These are phyloP conservation scores for Trichoderma erinaceum DNA, from an alignment of 495 filamentous ascomycete species.

Conservation along the genomic window DNA sequence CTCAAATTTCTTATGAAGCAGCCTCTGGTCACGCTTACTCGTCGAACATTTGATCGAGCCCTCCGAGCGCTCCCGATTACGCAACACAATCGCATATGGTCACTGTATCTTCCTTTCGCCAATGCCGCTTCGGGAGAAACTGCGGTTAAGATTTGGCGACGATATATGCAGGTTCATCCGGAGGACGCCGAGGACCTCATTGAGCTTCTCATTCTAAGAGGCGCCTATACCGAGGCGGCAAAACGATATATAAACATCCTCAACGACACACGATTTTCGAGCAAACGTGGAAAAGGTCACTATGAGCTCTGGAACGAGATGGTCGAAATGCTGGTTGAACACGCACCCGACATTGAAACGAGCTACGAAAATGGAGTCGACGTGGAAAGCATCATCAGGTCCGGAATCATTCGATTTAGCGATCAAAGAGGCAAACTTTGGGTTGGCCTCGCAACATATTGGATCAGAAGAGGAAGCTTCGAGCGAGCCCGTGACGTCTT, in stretches of 20 bases:
- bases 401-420: constrained; percentile 85
- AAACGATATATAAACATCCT: constrained; percentile 90
- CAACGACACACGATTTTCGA: constrained; percentile 85
- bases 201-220: constrained; percentile 73
- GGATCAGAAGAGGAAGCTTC: constrained; percentile 88
- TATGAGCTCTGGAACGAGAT: constrained; percentile 98
- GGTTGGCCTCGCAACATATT: constrained; percentile 93
- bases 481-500: constrained; percentile 87
- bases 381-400: constrained; percentile 88
- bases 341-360: constrained; percentile 79
- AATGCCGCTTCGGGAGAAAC: constrained; percentile 88
- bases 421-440: constrained; percentile 97
- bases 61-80: constrained; percentile 92
- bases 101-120: constrained; percentile 83
- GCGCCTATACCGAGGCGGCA: constrained; percentile 85
- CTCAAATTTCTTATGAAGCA: constrained; percentile 85
- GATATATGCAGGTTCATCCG: constrained; percentile 97
- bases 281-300: constrained; percentile 87
- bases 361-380: constrained; percentile 74
- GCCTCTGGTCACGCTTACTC: constrained; percentile 83
- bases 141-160: constrained; percentile 85
- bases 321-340: constrained; percentile 91
- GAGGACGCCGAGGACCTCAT: constrained; percentile 96
- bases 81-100: constrained; percentile 97
- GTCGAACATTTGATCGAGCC: constrained; percentile 89